Conservation (phyloP, 176 grass and related monocot genomes). For the Pharus latifolius region DNA sequence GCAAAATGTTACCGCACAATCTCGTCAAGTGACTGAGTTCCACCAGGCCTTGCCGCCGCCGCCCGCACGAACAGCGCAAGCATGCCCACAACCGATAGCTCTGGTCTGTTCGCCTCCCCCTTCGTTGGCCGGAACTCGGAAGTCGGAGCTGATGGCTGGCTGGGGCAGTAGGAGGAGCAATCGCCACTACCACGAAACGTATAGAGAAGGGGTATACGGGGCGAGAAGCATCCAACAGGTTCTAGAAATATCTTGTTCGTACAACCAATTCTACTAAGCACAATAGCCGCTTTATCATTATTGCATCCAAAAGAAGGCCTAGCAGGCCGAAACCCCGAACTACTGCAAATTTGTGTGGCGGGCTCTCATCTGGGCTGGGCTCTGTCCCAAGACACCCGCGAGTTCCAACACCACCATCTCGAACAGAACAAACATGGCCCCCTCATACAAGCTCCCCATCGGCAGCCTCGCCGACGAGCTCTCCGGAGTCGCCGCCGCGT, state of each 20-base stretch:
- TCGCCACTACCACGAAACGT: too few species aligned
- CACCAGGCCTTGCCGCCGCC: slow-evolving; percentile 35
- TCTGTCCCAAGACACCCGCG: slow-evolving; percentile 36
- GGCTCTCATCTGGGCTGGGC: slow-evolving; percentile 40
- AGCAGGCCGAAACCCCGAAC: not conserved
- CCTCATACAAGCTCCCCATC: slow-evolving; percentile 93
- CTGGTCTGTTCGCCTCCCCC: slow-evolving; percentile 6
- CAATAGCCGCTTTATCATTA: not conserved
- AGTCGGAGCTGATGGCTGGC: too few species aligned
- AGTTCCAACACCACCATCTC: slow-evolving; percentile 80
- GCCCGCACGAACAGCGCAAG: slow-evolving; percentile 43
- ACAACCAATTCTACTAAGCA: too few species aligned
- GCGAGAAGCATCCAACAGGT: slow-evolving; percentile 43
- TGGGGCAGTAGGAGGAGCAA: not conserved
- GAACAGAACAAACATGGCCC: slow-evolving; percentile 91
- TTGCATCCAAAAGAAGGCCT: not conserved
- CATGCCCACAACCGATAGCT: slow-evolving; percentile 28
- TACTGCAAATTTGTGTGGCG: slow-evolving; percentile 70
- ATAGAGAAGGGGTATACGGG: not conserved
- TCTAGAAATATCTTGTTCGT: too few species aligned
- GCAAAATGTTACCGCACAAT: too few species aligned
- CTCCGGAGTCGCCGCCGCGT: not conserved
- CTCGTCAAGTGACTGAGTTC: not conserved
- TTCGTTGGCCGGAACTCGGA: too few species aligned
- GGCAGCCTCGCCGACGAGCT: slow-evolving; percentile 44